Percentiles rank a stretch among this genome's conserved stretches.
phyloP scores from a whole-genome alignment of 2,329 filamentous ascomycete genomes.

The Claviceps sorghi region DNA sequence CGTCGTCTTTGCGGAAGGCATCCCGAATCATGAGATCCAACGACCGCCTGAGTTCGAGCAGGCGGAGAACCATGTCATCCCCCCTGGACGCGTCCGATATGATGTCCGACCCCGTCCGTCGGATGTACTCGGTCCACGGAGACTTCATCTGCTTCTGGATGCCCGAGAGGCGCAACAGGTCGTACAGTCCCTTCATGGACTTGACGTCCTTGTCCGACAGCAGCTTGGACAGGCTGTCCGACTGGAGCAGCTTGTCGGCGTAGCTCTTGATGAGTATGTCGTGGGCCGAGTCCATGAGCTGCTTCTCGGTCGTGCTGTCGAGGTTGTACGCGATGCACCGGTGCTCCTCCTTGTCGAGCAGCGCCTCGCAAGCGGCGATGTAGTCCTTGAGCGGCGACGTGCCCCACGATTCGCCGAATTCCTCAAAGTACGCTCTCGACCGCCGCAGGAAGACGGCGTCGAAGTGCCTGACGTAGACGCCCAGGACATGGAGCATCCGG shows the following conservation, averaged over 20 bases:
- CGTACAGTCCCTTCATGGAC: conserved; percentile 63
- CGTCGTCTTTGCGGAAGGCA: conserved; percentile 64
- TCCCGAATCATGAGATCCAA: conserved; percentile 64
- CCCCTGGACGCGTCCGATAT: conserved; percentile 66
- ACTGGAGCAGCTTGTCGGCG: conserved; percentile 49
- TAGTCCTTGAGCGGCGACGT: conserved; percentile 56
- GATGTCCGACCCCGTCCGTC: conserved; percentile 57
- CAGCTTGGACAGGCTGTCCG: conserved; percentile 54
- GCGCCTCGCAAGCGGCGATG: conserved; percentile 50
- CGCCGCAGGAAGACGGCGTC: conserved; percentile 58
- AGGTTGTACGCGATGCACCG: conserved; percentile 72
- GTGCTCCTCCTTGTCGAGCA: conserved; percentile 58
- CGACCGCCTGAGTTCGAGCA: conserved; percentile 67
- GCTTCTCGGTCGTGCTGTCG: conserved; percentile 67
- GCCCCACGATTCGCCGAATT: conserved; percentile 55
- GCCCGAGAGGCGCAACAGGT: conserved; percentile 55
- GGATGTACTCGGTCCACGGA: conserved; percentile 70
- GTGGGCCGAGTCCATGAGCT: conserved; percentile 61
- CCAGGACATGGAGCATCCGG: conserved; percentile 71
- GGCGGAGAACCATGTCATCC: conserved; percentile 71
- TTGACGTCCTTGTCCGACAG: conserved; percentile 54
- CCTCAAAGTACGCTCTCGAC: conserved; percentile 53
- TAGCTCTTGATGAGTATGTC: conserved; percentile 55
- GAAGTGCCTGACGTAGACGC: conserved; percentile 65
- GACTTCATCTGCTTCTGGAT: conserved; percentile 55